A percentile compares a stretch with the other conserved stretches of the same genome.
phyloP scores from a whole-genome alignment of 2,329 filamentous ascomycete species.

The Hypocrella siamensis region DNA sequence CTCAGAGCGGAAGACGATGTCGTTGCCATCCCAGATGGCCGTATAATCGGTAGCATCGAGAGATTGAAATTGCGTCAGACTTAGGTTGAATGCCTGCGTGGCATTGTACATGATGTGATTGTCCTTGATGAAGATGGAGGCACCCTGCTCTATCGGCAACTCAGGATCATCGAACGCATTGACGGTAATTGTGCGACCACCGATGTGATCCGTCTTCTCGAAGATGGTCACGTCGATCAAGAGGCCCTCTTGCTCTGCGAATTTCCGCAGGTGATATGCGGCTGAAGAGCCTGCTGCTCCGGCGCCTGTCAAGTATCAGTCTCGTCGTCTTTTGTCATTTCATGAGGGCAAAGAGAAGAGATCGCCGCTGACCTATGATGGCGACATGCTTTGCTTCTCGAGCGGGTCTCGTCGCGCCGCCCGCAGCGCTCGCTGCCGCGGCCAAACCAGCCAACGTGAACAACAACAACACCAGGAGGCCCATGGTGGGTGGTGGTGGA shows the following conservation, averaged over 20 bases:
- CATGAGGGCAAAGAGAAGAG: neutral
- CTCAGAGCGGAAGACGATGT: constrained; percentile 54
- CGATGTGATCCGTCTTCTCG: constrained; percentile 62
- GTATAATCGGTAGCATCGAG: constrained; percentile 39
- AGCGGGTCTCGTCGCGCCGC: constrained; percentile 3
- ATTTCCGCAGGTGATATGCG: constrained; percentile 67
- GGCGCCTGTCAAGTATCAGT: constrained; percentile 44
- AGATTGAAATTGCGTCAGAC: constrained; percentile 27
- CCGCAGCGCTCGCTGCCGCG: constrained; percentile 6
- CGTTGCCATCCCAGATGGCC: constrained; percentile 70
- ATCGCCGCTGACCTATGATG: constrained; percentile 18
- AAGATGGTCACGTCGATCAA: constrained; percentile 73
- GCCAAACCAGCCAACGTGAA: constrained; percentile 4
- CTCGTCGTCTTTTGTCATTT: neutral
- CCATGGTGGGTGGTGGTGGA: no score
- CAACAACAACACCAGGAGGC: constrained; percentile 3
- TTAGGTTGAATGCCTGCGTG: constrained; percentile 54
- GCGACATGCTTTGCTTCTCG: constrained; percentile 9
- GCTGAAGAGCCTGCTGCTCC: constrained; percentile 78
- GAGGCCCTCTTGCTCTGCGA: constrained; percentile 43
- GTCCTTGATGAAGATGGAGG: constrained; percentile 75
- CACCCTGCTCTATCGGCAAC: constrained; percentile 70
- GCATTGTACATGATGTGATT: constrained; percentile 74
- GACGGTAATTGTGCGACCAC: constrained; percentile 77
- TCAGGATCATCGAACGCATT: constrained; percentile 52